Percentiles rank a stretch among this genome's conserved stretches.
Evolutionary conservation across 805 yeast species (phyloP).

Genomic region (Candida orba): DNA sequence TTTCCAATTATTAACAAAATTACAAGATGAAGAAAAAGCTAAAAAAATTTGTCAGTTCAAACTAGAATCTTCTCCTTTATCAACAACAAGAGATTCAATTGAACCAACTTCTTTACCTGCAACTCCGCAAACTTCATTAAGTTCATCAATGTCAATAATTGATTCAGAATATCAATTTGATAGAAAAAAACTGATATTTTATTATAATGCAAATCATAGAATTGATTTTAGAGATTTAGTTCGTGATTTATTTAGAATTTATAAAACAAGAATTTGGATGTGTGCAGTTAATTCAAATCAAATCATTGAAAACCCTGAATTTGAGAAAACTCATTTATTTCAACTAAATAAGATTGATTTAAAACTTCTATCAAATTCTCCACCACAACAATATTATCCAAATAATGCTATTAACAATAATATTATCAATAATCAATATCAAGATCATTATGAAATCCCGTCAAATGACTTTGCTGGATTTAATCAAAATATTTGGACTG

Average conservation of each 20-base stretch:
- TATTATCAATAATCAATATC: not conserved
- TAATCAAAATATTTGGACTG: conserved; percentile 12
- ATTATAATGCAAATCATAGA: conserved; percentile 58
- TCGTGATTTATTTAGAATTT: conserved; percentile 64
- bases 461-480: conserved; percentile 8
- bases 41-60: conserved; percentile 21
- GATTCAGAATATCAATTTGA: conserved; percentile 83
- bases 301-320: conserved; percentile 2
- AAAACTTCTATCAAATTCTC: conserved; percentile 3
- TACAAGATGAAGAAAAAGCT: conserved; percentile 68
- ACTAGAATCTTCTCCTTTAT: conserved; percentile 15
- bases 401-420: not conserved
- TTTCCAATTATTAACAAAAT: conserved; percentile 52
- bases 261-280: conserved; percentile 79
- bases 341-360: conserved; percentile 6
- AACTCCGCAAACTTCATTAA: conserved; percentile 6
- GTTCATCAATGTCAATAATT: conserved; percentile 42
- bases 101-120: conserved; percentile 3
- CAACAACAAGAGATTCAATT: conserved; percentile 1
- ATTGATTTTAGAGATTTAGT: conserved; percentile 72
- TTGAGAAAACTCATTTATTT: conserved; percentile 5
- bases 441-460: conserved; percentile 1
- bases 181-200: conserved; percentile 67
- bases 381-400: conserved; percentile 4
- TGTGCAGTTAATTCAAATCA: conserved; percentile 48